These are phyloP conservation scores for Aurinia saxatilis DNA, from an alignment of 345 rosid species.

Conservation along the genomic window DNA sequence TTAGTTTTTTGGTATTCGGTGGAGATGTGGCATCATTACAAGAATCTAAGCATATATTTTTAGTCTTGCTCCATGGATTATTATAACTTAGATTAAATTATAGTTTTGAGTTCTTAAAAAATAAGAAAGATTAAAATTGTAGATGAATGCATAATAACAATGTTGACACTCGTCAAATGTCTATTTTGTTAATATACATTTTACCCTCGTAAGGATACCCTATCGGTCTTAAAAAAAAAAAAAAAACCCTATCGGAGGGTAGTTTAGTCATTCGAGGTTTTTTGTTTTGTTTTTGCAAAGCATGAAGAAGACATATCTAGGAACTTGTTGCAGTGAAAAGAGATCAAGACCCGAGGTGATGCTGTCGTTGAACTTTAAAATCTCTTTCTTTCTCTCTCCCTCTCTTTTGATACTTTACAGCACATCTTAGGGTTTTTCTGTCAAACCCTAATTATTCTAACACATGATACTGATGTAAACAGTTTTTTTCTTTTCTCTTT, in stretches of 20 bases:
- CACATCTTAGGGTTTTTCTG: conserved; percentile 20
- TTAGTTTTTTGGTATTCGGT: conserved; percentile 13
- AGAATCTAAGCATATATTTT: conserved; percentile 26
- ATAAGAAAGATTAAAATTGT: background rate
- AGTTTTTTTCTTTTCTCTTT: too few species aligned
- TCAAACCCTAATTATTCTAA: conserved; percentile 29
- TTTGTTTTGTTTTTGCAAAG: background rate
- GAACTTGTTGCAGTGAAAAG: conserved; percentile 57
- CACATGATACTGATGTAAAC: too few species aligned
- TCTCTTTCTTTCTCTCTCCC: conserved; percentile 13
- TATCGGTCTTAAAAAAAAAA: too few species aligned
- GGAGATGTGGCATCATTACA: conserved; percentile 22
- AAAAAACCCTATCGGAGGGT: conserved; percentile 8
- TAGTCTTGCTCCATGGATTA: conserved; percentile 10
- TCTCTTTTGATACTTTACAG: conserved; percentile 21
- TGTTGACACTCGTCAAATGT: conserved; percentile 20
- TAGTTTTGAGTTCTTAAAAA: background rate
- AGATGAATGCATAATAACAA: conserved; percentile 18
- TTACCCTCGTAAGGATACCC: background rate
- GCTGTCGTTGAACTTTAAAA: conserved; percentile 36
- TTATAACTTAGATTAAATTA: background rate
- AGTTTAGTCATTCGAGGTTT: conserved; percentile 4
- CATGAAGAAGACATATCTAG: conserved; percentile 41
- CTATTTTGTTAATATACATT: background rate
- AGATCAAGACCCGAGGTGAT: conserved; percentile 54